These are phyloP conservation scores for Salvia miltiorrhiza DNA, from an alignment of 257 asterid genomes.

Conservation along the genomic window DNA sequence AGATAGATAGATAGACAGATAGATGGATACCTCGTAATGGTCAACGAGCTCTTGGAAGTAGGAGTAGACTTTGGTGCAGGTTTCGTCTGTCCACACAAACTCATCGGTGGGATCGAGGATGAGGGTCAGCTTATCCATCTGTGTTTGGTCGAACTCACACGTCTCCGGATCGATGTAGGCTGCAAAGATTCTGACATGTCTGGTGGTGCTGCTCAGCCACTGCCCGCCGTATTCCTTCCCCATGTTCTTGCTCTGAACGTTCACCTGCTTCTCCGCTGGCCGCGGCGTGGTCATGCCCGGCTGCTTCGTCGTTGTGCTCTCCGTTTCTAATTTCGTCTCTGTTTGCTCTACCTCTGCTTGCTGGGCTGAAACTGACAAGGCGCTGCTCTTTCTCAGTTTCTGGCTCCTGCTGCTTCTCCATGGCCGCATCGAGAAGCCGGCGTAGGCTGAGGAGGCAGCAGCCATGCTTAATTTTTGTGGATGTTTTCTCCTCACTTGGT, in stretches of 20 bases:
- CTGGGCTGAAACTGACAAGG: conserved; percentile 47
- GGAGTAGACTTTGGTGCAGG: conserved; percentile 70
- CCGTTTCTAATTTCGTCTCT: conserved; percentile 26
- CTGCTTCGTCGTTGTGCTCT: background rate
- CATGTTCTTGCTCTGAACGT: conserved; percentile 76
- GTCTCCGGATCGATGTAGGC: conserved; percentile 87
- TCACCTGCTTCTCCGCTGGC: conserved; percentile 59
- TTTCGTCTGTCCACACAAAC: conserved; percentile 78
- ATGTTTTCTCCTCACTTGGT: background rate
- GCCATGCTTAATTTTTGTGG: background rate
- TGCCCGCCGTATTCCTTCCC: conserved; percentile 69
- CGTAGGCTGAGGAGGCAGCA: conserved; percentile 6
- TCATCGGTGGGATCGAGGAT: conserved; percentile 86
- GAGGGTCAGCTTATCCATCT: conserved; percentile 83
- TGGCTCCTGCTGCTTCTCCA: conserved; percentile 34
- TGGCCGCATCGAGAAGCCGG: conserved; percentile 50
- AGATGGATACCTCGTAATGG: conserved; percentile 62
- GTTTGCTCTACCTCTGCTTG: conserved; percentile 42
- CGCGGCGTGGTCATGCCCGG: conserved; percentile 33
- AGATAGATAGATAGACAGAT: background rate
- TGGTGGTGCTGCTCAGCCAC: conserved; percentile 82
- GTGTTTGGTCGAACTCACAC: conserved; percentile 74
- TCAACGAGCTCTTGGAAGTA: conserved; percentile 85
- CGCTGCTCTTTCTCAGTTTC: conserved; percentile 25
- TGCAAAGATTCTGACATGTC: conserved; percentile 78